phyloP scores from a whole-genome alignment of 805 yeast species.

The Dipodascopsis tothii region DNA sequence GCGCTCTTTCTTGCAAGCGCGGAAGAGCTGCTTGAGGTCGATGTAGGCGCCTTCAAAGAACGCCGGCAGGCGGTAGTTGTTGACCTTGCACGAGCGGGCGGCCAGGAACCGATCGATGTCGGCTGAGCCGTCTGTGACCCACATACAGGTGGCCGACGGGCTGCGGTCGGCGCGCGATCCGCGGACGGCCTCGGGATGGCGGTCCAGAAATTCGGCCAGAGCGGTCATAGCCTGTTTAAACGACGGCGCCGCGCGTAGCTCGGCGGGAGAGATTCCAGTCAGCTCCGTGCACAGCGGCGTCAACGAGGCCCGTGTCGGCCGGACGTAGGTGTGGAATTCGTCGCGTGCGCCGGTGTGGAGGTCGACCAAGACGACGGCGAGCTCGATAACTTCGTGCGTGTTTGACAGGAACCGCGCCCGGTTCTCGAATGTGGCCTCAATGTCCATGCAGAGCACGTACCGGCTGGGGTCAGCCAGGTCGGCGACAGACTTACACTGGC shows the following conservation, averaged over 20 bases:
- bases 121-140: constrained; percentile 20
- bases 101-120: constrained; percentile 21
- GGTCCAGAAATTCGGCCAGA: constrained; percentile 13
- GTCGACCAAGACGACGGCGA: constrained; percentile 28
- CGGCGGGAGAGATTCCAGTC: constrained; percentile 17
- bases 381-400: constrained; percentile 22
- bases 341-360: constrained; percentile 10
- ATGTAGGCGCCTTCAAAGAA: constrained; percentile 17
- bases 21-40: constrained; percentile 11
- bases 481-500: too few relatives aligned
- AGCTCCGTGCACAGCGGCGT: constrained; percentile 7
- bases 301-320: constrained; percentile 8
- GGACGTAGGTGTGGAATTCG: constrained; percentile 20
- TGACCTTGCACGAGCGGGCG: constrained; percentile 13
- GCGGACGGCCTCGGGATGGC: constrained; percentile 5
- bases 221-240: constrained; percentile 11
- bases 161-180: neutral
- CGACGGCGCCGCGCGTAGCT: constrained; percentile 11
- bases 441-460: constrained; percentile 19
- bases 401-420: constrained; percentile 3
- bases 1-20: constrained; percentile 2
- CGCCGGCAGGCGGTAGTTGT: constrained; percentile 9
- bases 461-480: constrained; percentile 14
- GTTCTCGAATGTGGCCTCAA: constrained; percentile 20
- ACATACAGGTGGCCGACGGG: neutral